phyloP scores from a whole-genome alignment of 2,329 filamentous ascomycete species.

The Tolypocladium tundrense region DNA sequence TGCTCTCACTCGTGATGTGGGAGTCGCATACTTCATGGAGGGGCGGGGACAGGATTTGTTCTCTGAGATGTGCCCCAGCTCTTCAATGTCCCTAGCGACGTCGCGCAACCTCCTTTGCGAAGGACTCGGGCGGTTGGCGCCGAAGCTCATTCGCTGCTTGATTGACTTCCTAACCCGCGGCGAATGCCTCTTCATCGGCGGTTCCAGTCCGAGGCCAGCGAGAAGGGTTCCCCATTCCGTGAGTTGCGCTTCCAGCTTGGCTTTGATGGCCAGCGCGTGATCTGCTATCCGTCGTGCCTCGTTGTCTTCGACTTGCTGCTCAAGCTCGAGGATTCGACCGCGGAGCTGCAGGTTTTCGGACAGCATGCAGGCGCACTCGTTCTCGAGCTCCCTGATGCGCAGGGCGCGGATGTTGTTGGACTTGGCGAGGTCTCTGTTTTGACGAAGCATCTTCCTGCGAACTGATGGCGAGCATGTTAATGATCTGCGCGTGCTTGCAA shows the following conservation, averaged over 20 bases:
- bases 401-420: conserved; percentile 69
- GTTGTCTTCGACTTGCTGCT: conserved; percentile 55
- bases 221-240: conserved; percentile 59
- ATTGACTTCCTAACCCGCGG: conserved; percentile 28
- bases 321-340: conserved; percentile 58
- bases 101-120: conserved; percentile 47
- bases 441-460: conserved; percentile 67
- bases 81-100: conserved; percentile 43
- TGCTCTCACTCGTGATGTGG: not conserved
- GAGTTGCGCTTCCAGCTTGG: conserved; percentile 61
- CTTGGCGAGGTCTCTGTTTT: conserved; percentile 75
- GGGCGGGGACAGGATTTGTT: conserved; percentile 56
- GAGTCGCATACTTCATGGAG: conserved; percentile 53
- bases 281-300: conserved; percentile 50
- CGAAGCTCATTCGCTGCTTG: conserved; percentile 30
- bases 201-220: conserved; percentile 52
- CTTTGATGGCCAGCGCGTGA: conserved; percentile 59
- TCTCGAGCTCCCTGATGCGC: conserved; percentile 66
- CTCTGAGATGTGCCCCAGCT: conserved; percentile 51
- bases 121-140: conserved; percentile 31
- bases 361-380: conserved; percentile 62
- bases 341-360: conserved; percentile 71
- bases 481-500: conserved; percentile 2
- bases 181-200: conserved; percentile 39
- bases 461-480: conserved; percentile 35